Conservation (phyloP, 352 stramenopile species). For the Phytophthora meadii region DNA sequence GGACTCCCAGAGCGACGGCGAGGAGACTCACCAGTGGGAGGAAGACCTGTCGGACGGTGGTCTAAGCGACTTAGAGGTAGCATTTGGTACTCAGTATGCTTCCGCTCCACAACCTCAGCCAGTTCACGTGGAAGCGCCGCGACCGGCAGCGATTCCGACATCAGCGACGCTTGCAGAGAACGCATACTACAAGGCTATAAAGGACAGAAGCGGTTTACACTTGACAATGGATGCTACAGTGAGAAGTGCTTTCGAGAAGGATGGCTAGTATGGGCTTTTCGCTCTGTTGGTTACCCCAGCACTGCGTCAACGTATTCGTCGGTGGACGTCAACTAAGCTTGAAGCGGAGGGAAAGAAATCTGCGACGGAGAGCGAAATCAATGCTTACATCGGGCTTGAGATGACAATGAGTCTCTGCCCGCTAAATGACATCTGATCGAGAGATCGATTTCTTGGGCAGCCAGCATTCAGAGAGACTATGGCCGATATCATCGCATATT, state of each 20-base stretch:
- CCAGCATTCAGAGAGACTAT: too few relatives aligned
- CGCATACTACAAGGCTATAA: not conserved
- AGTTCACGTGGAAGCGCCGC: too few relatives aligned
- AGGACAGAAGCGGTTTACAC: not conserved
- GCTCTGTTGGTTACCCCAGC: constrained; percentile 2
- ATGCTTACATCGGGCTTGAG: constrained; percentile 6
- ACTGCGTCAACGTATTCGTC: not conserved
- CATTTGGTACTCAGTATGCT: too few relatives aligned
- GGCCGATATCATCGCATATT: too few relatives aligned
- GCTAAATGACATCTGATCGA: constrained; percentile 6
- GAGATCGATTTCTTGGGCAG: not conserved
- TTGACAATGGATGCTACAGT: not conserved
- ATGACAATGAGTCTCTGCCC: constrained; percentile 10
- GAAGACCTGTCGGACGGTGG: too few relatives aligned
- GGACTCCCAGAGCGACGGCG: too few relatives aligned
- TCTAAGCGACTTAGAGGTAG: too few relatives aligned
- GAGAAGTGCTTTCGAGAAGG: not conserved
- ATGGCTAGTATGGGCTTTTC: not conserved
- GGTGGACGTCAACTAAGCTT: constrained; percentile 1
- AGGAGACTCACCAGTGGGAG: too few relatives aligned
- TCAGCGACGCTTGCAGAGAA: not conserved
- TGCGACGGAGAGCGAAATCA: not conserved
- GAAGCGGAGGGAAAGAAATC: not conserved
- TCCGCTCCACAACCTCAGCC: not conserved
- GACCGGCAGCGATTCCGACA: not conserved